Conservation (phyloP, 495 filamentous ascomycete species). For the Pyrenula massariospora region DNA sequence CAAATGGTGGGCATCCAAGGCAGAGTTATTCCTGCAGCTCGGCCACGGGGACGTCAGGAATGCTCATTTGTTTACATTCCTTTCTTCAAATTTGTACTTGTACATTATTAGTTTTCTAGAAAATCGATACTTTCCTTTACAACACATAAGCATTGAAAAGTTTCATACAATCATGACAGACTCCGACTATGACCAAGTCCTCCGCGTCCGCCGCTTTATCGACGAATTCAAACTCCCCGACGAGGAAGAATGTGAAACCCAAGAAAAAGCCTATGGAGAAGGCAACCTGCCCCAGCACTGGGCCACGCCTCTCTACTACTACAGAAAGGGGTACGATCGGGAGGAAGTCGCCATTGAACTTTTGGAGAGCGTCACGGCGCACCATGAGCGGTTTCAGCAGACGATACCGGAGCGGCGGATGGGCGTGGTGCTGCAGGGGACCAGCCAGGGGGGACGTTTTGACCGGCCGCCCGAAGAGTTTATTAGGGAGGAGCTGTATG, state of each 20-base stretch:
- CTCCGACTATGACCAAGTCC: background rate
- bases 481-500: background rate
- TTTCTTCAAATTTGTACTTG: too few relatives aligned
- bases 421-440: background rate
- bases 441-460: background rate
- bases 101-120: too few relatives aligned
- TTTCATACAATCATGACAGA: too few relatives aligned
- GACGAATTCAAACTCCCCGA: background rate
- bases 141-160: too few relatives aligned
- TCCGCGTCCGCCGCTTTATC: slow-evolving; percentile 1
- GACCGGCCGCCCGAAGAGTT: background rate
- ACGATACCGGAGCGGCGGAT: background rate
- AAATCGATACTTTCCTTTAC: too few relatives aligned
- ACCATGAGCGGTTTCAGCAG: background rate
- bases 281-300: background rate
- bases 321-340: background rate
- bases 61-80: too few relatives aligned
- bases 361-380: background rate
- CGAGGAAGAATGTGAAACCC: background rate
- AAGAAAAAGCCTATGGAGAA: background rate
- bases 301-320: background rate
- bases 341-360: background rate
- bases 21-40: too few relatives aligned
- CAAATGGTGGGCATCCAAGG: too few relatives aligned
- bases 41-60: too few relatives aligned